Base-by-base conservation (phyloP, 2,329 filamentous ascomycete species). In the Aspergillus melleus region DNA sequence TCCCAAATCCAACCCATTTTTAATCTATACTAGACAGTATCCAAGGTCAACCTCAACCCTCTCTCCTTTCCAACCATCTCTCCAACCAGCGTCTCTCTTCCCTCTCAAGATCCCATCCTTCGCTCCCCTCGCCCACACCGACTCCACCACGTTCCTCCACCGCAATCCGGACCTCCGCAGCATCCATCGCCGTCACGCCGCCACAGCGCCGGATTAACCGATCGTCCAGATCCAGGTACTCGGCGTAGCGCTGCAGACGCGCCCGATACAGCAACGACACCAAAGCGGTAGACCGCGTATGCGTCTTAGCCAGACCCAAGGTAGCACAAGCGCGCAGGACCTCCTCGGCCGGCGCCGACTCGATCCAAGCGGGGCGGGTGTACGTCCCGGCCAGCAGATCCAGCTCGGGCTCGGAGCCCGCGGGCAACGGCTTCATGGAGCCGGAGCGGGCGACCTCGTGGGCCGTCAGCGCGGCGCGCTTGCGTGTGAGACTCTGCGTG, bases 171-270 rank as follows among this genome's bases (percentile, higher is more conserved):
- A 92, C 77, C 79, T 96, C 91, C 44, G 85, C 83, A 8, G 76
- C 76, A 64, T 83, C 83, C 66, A 96, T 77, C 22, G 76, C 82
- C 3, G 71, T 64, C 5, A 84, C 81, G 0, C 88, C 90, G 1
- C 90, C 90, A 51, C 85, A 84, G 42, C 81, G 77, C 19, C 81
- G 69, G 52, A 97, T 83, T 72, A 94, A 78, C 63, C 70, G 76
- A 75, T 96, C 91, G 76, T 97, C 93, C 42, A 82, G 76, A 50
- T 82, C 82, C 62, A 97, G 72, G 70, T 90, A 91, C 46, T 81
- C 76, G 66, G 91, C 77, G 63, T 84, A 80, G 66, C 78, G 76
- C 54, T 68, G 66, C 47, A 92, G 77, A 63, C 82, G 81, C 55
- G 79, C 74, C 58, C 79, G 74, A 73, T 92, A 81, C 66, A 90